Evolutionary conservation across 805 yeast genomes (phyloP).

Genomic region (Pichia paraexigua): DNA sequence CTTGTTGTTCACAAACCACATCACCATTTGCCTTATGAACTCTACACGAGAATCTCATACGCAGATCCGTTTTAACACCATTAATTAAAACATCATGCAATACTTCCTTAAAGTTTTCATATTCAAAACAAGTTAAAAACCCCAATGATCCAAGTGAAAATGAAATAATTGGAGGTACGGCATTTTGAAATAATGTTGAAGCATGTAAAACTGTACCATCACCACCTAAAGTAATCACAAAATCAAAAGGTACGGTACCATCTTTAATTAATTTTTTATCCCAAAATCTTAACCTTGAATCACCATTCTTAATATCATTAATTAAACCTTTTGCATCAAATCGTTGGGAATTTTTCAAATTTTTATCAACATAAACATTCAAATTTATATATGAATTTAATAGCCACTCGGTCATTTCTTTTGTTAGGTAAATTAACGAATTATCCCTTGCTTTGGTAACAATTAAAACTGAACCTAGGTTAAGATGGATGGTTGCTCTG

Average conservation of each 20-base stretch:
- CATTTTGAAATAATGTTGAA: constrained; percentile 73
- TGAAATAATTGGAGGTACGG: constrained; percentile 87
- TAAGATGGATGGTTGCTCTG: constrained; percentile 63
- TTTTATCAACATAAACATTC: constrained; percentile 64
- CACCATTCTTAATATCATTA: constrained; percentile 39
- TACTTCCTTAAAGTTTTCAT: constrained; percentile 58
- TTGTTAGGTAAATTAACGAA: constrained; percentile 62
- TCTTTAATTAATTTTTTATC: constrained; percentile 44
- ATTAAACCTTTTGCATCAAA: constrained; percentile 53
- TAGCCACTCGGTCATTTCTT: constrained; percentile 77
- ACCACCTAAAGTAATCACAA: constrained; percentile 87
- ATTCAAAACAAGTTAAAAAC: constrained; percentile 79
- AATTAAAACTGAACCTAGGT: constrained; percentile 63
- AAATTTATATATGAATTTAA: constrained; percentile 28
- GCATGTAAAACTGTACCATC: constrained; percentile 93
- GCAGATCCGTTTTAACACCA: constrained; percentile 69
- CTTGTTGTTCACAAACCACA: constrained; percentile 60
- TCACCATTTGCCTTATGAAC: constrained; percentile 50
- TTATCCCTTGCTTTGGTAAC: constrained; percentile 89
- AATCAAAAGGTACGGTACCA: constrained; percentile 49
- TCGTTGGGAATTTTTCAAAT: constrained; percentile 50
- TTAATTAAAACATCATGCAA: constrained; percentile 51
- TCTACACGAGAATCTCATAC: constrained; percentile 85
- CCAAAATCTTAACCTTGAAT: constrained; percentile 58
- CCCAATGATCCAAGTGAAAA: constrained; percentile 90